Evolutionary conservation across 1,284 basidiomycete genomes (phyloP).

Genomic region (Rhodotorula sp.): DNA sequence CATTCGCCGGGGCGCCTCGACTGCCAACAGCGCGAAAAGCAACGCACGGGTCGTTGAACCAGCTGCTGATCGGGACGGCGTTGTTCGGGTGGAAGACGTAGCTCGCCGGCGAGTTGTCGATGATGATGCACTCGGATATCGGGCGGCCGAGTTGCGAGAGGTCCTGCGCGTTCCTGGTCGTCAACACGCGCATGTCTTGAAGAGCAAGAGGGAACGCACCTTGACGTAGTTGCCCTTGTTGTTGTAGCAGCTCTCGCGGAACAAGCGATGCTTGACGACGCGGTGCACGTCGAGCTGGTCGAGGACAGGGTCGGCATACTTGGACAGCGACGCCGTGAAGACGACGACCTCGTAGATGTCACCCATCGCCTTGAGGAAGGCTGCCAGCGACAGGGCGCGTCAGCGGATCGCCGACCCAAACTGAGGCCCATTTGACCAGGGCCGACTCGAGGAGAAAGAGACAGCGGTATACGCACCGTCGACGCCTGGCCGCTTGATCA

Average conservation of each 20-base stretch:
- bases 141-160: slow-evolving; percentile 93
- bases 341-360: slow-evolving; percentile 98
- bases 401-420: background rate
- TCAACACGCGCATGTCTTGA: background rate
- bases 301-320: slow-evolving; percentile 98
- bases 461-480: slow-evolving; percentile 59
- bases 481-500: slow-evolving; percentile 97
- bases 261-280: slow-evolving; percentile 91
- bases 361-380: slow-evolving; percentile 95
- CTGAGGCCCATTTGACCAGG: too few species aligned
- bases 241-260: slow-evolving; percentile 98
- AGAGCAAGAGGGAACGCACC: slow-evolving; percentile 55
- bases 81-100: slow-evolving; percentile 99
- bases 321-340: slow-evolving; percentile 95
- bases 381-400: slow-evolving; percentile 4
- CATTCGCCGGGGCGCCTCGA: too few species aligned
- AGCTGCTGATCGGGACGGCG: slow-evolving; percentile 96
- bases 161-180: slow-evolving; percentile 62
- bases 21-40: background rate
- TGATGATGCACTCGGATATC: slow-evolving; percentile 90
- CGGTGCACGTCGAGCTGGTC: slow-evolving; percentile 93
- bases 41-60: slow-evolving; percentile 74
- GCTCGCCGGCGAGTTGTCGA: slow-evolving; percentile 97
- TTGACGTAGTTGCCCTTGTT: slow-evolving; percentile 99
- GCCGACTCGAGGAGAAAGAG: too few species aligned